A percentile compares a stretch with the other conserved stretches of the same genome.
Conservation (phyloP, 805 yeast genomes). For the Phaffomyces opuntiae region DNA sequence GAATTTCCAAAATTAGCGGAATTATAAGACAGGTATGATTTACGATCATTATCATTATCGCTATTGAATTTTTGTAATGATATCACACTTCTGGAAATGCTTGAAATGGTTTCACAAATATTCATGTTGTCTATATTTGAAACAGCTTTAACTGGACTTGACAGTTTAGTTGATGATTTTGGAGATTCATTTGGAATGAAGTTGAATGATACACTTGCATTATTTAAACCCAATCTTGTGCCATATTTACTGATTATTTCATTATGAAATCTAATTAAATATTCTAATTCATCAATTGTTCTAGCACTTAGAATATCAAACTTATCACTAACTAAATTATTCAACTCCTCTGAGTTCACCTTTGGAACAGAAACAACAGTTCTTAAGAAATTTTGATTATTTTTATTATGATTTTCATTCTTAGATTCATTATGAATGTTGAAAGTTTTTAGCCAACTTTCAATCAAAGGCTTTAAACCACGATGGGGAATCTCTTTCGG, state of each 20-base stretch:
- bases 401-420: constrained; percentile 4
- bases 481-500: constrained; percentile 10
- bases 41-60: constrained; percentile 2
- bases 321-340: constrained; percentile 31
- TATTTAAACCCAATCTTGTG: constrained; percentile 4
- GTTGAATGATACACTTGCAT: constrained; percentile 13
- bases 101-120: constrained; percentile 21
- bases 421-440: constrained; percentile 9
- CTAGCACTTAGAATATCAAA: constrained; percentile 65
- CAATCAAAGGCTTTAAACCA: constrained; percentile 17
- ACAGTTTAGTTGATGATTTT: background rate
- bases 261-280: constrained; percentile 40
- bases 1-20: constrained; percentile 29
- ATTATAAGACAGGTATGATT: constrained; percentile 55
- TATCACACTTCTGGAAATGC: constrained; percentile 19
- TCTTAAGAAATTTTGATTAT: constrained; percentile 20
- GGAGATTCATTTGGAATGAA: constrained; percentile 11
- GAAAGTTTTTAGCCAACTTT: constrained; percentile 19
- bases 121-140: constrained; percentile 25
- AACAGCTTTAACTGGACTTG: background rate
- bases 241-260: constrained; percentile 25
- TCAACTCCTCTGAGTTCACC: constrained; percentile 25
- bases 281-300: constrained; percentile 62
- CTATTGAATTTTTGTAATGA: constrained; percentile 12
- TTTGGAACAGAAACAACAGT: constrained; percentile 23